These are phyloP conservation scores for Graphilbum ipis-grandicollis DNA, from an alignment of 2,329 filamentous ascomycete genomes.

Conservation along the genomic window DNA sequence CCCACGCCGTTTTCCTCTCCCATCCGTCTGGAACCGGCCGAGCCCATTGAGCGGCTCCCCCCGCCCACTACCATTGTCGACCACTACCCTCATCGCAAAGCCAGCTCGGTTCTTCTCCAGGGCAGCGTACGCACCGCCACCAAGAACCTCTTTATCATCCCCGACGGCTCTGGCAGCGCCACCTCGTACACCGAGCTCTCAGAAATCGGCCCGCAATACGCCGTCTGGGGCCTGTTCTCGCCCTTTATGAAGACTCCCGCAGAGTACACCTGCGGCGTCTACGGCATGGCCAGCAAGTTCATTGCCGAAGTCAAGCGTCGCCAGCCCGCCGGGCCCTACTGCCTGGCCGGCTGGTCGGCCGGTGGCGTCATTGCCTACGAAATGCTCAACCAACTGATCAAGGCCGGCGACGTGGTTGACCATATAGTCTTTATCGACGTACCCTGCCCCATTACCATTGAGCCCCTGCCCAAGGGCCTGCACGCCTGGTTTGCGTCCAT, in stretches of 20 bases:
- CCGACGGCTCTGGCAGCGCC: constrained; percentile 39
- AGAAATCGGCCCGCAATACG: constrained; percentile 26
- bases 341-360: constrained; percentile 58
- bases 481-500: constrained; percentile 59
- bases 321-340: constrained; percentile 51
- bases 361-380: constrained; percentile 59
- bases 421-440: constrained; percentile 49
- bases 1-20: constrained; percentile 7
- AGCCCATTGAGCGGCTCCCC: constrained; percentile 26
- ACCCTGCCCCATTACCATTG: constrained; percentile 48
- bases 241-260: constrained; percentile 55
- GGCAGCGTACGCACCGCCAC: constrained; percentile 30
- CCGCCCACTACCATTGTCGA: constrained; percentile 21
- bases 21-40: constrained; percentile 13
- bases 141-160: constrained; percentile 34
- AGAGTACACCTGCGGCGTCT: constrained; percentile 47
- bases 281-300: constrained; percentile 47
- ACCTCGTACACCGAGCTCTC: constrained; percentile 50
- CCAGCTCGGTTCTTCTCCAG: constrained; percentile 26
- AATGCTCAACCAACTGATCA: constrained; percentile 41
- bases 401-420: constrained; percentile 37
- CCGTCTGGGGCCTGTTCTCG: constrained; percentile 45
- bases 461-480: constrained; percentile 44
- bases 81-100: constrained; percentile 32
- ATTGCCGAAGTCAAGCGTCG: constrained; percentile 54